phyloP scores from a whole-genome alignment of 2,329 filamentous ascomycete species.

The Fusarium zealandicum region DNA sequence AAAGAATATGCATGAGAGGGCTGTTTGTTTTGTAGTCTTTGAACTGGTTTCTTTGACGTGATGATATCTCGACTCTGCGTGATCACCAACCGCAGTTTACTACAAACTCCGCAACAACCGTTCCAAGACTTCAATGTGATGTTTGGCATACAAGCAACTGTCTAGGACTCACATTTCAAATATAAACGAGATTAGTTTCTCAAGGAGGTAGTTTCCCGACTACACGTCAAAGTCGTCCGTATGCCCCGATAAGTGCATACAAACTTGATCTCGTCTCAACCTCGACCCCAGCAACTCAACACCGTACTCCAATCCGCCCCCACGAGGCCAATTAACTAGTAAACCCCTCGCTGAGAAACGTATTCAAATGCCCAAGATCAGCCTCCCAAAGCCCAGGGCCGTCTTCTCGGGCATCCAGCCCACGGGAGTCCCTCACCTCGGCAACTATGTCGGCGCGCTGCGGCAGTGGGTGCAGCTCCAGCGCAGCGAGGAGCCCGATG shows the following conservation, averaged over 20 bases:
- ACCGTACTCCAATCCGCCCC: background rate
- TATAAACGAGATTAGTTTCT: too few species aligned
- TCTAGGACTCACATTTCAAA: too few species aligned
- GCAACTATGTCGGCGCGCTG: constrained; percentile 93
- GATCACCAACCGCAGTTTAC: too few species aligned
- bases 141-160: too few species aligned
- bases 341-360: background rate
- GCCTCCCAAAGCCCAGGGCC: constrained; percentile 48
- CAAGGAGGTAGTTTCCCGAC: too few species aligned
- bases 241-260: constrained; percentile 40
- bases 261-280: constrained; percentile 10
- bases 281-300: background rate
- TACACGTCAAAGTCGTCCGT: background rate
- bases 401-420: constrained; percentile 98
- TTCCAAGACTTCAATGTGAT: too few species aligned
- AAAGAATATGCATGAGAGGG: too few species aligned
- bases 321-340: background rate
- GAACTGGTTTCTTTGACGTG: too few species aligned
- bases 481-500: constrained; percentile 58
- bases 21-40: too few species aligned
- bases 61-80: too few species aligned
- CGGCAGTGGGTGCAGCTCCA: constrained; percentile 87
- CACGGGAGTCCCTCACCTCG: constrained; percentile 90
- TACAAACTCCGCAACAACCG: too few species aligned
- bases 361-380: constrained; percentile 13